Percentiles rank a stretch among this genome's conserved stretches.
These are phyloP conservation scores for Knufia petricola DNA, from an alignment of 2,329 filamentous ascomycete species.

Conservation along the genomic window DNA sequence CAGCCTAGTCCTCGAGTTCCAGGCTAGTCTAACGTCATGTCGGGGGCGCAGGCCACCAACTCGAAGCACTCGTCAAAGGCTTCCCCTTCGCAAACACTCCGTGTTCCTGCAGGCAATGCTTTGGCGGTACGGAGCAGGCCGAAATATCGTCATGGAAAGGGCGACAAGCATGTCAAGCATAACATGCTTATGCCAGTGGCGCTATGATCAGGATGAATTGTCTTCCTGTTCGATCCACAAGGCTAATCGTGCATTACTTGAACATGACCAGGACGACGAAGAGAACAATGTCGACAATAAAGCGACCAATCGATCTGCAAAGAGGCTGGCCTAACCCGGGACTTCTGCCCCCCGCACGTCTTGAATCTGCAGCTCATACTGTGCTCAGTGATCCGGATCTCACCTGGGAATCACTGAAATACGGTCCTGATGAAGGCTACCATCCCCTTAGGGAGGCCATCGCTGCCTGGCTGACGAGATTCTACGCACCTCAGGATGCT, in stretches of 20 bases:
- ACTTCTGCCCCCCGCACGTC: conserved; percentile 52
- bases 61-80: background rate
- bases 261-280: background rate
- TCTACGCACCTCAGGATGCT: conserved; percentile 42
- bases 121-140: background rate
- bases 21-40: too few species aligned
- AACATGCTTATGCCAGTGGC: background rate
- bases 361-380: conserved; percentile 49
- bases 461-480: conserved; percentile 58
- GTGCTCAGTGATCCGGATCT: conserved; percentile 43
- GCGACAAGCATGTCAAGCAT: background rate
- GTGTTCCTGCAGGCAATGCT: background rate
- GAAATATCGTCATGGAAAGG: background rate
- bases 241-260: background rate
- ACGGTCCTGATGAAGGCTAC: conserved; percentile 70
- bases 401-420: conserved; percentile 59
- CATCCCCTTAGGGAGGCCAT: conserved; percentile 58
- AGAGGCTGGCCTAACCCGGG: conserved; percentile 41
- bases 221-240: background rate
- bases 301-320: conserved; percentile 32
- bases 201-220: background rate
- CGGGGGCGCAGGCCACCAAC: background rate
- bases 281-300: background rate
- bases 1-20: too few species aligned
- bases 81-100: too few species aligned